A percentile compares a stretch with the other conserved stretches of the same genome.
These are phyloP conservation scores for Tuber borchii DNA, from an alignment of 495 filamentous ascomycete species.

Conservation along the genomic window DNA sequence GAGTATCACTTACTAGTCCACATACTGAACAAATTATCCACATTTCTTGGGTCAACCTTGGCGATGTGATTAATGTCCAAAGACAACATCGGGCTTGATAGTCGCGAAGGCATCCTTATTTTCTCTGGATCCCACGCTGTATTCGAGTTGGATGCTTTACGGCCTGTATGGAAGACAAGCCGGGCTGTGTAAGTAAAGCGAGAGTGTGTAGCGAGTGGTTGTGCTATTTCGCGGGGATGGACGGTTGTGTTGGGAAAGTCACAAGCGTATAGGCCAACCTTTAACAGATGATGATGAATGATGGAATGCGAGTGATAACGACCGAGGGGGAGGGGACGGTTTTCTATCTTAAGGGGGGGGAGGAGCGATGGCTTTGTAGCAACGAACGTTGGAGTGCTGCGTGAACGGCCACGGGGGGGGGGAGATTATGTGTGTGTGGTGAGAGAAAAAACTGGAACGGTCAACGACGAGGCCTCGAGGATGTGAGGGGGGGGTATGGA, in stretches of 20 bases:
- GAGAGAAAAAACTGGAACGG: constrained; percentile 17
- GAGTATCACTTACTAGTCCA: constrained; percentile 74
- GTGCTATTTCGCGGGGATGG: not conserved
- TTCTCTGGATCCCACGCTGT: constrained; percentile 1
- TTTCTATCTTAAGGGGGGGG: constrained; percentile 16
- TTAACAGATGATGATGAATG: constrained; percentile 13
- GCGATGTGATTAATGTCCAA: constrained; percentile 82
- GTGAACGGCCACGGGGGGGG: constrained; percentile 9
- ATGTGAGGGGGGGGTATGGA: constrained; percentile 21
- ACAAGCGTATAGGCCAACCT: constrained; percentile 1
- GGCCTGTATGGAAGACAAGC: constrained; percentile 16
- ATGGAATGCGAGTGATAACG: constrained; percentile 9
- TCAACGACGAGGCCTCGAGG: constrained; percentile 17
- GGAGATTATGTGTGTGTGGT: constrained; percentile 18
- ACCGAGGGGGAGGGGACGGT: not conserved
- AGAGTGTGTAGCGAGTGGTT: not conserved
- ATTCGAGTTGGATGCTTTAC: constrained; percentile 12
- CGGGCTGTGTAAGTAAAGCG: constrained; percentile 10
- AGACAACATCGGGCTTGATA: constrained; percentile 67
- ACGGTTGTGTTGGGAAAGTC: constrained; percentile 5
- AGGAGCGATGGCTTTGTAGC: constrained; percentile 37
- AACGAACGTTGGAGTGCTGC: constrained; percentile 17
- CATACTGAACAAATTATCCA: constrained; percentile 92
- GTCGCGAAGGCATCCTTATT: constrained; percentile 52
- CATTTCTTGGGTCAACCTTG: constrained; percentile 86